phyloP scores from a whole-genome alignment of 352 stramenopile genomes.

The Globisporangium yorkense region DNA sequence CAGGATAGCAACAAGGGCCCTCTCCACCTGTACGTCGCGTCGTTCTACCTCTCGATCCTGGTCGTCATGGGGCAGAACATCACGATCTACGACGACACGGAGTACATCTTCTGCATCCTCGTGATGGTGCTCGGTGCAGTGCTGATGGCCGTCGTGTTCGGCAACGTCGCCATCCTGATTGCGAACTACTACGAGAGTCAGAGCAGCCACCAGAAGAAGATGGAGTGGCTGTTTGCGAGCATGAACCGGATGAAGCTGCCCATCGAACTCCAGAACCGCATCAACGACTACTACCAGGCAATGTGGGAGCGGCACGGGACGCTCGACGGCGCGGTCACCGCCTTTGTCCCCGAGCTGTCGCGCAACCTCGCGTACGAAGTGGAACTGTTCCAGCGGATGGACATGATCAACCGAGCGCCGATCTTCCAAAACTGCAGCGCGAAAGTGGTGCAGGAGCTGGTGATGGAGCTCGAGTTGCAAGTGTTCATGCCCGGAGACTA shows the following conservation, averaged over 20 bases:
- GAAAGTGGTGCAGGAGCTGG: constrained; percentile 79
- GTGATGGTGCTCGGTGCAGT: constrained; percentile 69
- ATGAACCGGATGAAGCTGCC: constrained; percentile 82
- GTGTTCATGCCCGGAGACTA: constrained; percentile 86
- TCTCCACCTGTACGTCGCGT: constrained; percentile 49
- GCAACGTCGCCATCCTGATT: constrained; percentile 82
- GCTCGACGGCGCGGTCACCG: constrained; percentile 62
- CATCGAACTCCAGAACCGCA: constrained; percentile 71
- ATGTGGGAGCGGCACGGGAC: constrained; percentile 85
- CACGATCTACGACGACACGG: constrained; percentile 48
- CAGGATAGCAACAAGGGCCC: constrained; percentile 22
- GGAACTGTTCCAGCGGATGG: constrained; percentile 76
- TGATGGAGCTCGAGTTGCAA: constrained; percentile 77
- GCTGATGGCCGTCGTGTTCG: constrained; percentile 83
- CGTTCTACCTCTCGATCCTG: constrained; percentile 64
- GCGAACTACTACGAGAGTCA: constrained; percentile 83
- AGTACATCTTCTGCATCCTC: constrained; percentile 71
- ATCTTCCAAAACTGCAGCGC: constrained; percentile 80
- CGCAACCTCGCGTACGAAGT: constrained; percentile 81
- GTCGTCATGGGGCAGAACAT: constrained; percentile 82
- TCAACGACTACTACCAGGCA: constrained; percentile 83
- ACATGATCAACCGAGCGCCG: constrained; percentile 83
- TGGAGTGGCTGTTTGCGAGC: constrained; percentile 81
- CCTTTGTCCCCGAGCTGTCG: constrained; percentile 76
- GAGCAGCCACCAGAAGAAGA: constrained; percentile 81